Evolutionary conservation across 768 basidiomycete genomes (phyloP), one percentile per base, ranked within the genome.

Genomic region (Tephrocybe sp.): DNA sequence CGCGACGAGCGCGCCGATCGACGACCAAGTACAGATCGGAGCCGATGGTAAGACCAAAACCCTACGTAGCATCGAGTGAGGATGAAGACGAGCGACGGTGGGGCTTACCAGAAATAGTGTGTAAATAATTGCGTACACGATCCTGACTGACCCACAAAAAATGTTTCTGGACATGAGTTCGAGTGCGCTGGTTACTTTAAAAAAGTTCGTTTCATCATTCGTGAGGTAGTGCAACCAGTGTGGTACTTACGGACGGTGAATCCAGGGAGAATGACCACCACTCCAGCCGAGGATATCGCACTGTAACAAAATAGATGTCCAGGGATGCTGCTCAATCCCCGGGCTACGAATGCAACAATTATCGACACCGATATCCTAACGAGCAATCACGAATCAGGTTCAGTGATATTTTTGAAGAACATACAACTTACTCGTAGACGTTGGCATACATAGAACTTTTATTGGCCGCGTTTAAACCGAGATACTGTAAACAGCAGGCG

Each of bases 401-500:
- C 18, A 47, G 9, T 49, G 31, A 42, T 5, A 18, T 43, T 33
- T 21, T 39, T 25, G 27, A 36, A 22, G 24, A 45, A 31, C 30
- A 30, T 38, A 25, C 4, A 19, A 74, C 91, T 65, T 64, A 94
- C 93, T 95, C 93, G 61, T 94, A 95, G 49, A 94, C 91, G 60
- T 92, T 94, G n/a, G 91, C 91, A 66, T 93, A 94, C 70, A 91
- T 86, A 1, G 88, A 78, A 57, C 87, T 93, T 68, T 88, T 91
- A 56, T 84, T 79, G 3, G 92, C 91, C 8, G 88, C 83, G 60
- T 84, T 86, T 41, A 93, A 70, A 30, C 91, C 89, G 37, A 94
- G 74, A 64, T 86, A 91, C 59, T 90, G 87, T 42, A 94, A 70
- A 42, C 83, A 64, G 49, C 78, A 79, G 9, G 84, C 84, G 46